Conservation (phyloP, 2,329 filamentous ascomycete species). For the Cercospora sp. region DNA sequence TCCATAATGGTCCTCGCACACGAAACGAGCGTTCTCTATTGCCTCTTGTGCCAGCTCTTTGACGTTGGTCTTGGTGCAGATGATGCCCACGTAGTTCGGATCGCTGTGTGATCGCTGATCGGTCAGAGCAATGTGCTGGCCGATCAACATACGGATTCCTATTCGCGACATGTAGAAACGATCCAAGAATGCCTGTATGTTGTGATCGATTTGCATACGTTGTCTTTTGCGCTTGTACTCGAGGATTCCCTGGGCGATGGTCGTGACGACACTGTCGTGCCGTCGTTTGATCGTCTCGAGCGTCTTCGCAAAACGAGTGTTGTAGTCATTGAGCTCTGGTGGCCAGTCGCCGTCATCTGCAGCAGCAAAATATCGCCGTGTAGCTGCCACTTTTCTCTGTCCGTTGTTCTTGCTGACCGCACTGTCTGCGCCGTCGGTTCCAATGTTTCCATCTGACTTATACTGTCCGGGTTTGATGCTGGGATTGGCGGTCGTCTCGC, state of each 20-base stretch:
- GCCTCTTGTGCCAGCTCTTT: constrained; percentile 92
- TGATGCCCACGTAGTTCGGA: constrained; percentile 94
- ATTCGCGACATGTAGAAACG: constrained; percentile 99
- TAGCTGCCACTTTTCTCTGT: constrained; percentile 47
- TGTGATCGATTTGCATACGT: constrained; percentile 96
- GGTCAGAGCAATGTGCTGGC: constrained; percentile 94
- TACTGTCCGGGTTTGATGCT: constrained; percentile 85
- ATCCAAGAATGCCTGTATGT: constrained; percentile 95
- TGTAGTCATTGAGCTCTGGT: constrained; percentile 90
- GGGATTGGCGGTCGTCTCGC: constrained; percentile 84
- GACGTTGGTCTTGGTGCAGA: constrained; percentile 98
- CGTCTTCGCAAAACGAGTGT: constrained; percentile 82
- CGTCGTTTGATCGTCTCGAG: constrained; percentile 92
- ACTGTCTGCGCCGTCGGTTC: constrained; percentile 49
- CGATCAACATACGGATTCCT: constrained; percentile 98
- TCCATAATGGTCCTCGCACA: constrained; percentile 98
- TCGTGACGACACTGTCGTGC: constrained; percentile 96
- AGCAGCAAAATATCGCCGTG: constrained; percentile 76
- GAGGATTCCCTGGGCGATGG: constrained; percentile 94
- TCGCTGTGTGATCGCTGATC: constrained; percentile 88
- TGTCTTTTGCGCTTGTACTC: constrained; percentile 97
- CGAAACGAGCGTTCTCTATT: constrained; percentile 98
- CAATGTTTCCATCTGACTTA: constrained; percentile 56
- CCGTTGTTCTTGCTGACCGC: constrained; percentile 50
- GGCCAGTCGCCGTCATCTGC: constrained; percentile 94